These are phyloP conservation scores for Delitschia confertaspora DNA, from an alignment of 495 filamentous ascomycete genomes.

Conservation along the genomic window DNA sequence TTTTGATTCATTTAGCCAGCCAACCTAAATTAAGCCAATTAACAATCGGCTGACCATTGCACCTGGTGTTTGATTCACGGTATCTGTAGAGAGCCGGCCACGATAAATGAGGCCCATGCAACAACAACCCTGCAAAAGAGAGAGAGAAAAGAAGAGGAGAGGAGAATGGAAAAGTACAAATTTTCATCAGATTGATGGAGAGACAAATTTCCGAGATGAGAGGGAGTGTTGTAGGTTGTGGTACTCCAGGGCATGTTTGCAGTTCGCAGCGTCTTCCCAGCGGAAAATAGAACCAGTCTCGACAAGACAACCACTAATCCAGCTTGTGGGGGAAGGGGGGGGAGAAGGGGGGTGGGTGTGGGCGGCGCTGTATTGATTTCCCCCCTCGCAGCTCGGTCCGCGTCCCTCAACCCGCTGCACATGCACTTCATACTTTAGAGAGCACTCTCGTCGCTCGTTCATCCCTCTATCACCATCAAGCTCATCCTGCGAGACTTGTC, in stretches of 20 bases:
- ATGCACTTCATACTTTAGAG: background rate
- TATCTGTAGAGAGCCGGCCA: background rate
- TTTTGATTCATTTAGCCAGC: constrained; percentile 13
- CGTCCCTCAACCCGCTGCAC: background rate
- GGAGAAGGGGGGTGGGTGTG: background rate
- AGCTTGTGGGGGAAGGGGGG: background rate
- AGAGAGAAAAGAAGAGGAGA: background rate
- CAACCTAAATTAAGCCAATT: constrained; percentile 2
- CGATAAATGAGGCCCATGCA: constrained; percentile 5
- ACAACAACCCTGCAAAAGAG: background rate
- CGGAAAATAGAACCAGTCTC: constrained; percentile 2
- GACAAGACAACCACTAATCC: background rate
- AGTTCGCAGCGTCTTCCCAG: background rate
- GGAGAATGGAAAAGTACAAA: background rate
- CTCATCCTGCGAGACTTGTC: background rate
- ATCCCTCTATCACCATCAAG: no score
- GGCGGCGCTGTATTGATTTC: background rate
- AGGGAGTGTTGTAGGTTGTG: no score
- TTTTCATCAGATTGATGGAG: constrained; percentile 5
- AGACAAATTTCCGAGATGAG: background rate
- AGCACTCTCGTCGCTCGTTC: background rate
- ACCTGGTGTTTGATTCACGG: background rate
- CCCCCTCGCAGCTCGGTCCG: background rate
- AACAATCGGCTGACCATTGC: background rate
- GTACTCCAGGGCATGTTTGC: no score